These are phyloP conservation scores for Perilla frutescens DNA, from an alignment of 257 asterid genomes.

Conservation along the genomic window DNA sequence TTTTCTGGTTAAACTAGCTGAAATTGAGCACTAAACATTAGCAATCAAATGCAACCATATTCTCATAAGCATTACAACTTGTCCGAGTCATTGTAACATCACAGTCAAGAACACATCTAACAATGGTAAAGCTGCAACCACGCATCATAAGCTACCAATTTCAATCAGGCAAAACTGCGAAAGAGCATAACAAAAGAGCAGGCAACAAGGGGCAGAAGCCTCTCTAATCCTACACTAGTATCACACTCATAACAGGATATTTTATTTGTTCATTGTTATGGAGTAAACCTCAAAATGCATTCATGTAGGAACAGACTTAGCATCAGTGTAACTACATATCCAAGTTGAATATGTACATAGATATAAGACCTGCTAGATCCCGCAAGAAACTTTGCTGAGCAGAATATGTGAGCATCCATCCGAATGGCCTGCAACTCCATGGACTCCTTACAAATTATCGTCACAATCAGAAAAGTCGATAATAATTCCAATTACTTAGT, in stretches of 20 bases:
- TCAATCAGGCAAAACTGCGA: neutral
- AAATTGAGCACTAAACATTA: neutral
- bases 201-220: neutral
- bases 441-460: conserved; percentile 11
- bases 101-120: conserved; percentile 7
- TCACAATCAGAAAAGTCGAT: conserved; percentile 17
- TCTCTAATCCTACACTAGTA: neutral
- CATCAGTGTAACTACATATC: conserved; percentile 19
- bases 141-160: neutral
- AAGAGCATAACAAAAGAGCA: neutral
- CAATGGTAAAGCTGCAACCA: conserved; percentile 7
- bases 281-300: conserved; percentile 27
- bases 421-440: conserved; percentile 17
- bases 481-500: conserved; percentile 41
- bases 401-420: conserved; percentile 21
- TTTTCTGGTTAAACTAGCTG: neutral
- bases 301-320: conserved; percentile 26
- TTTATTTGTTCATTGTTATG: conserved; percentile 26
- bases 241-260: neutral
- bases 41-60: conserved; percentile 10
- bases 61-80: neutral
- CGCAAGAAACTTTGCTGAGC: conserved; percentile 9
- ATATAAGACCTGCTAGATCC: conserved; percentile 34
- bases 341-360: conserved; percentile 33
- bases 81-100: conserved; percentile 9